Evolutionary conservation across 1,139 yeast genomes (phyloP), one percentile per base, ranked within the genome.

Genomic region (Keqinozyma sinolaborantium): DNA sequence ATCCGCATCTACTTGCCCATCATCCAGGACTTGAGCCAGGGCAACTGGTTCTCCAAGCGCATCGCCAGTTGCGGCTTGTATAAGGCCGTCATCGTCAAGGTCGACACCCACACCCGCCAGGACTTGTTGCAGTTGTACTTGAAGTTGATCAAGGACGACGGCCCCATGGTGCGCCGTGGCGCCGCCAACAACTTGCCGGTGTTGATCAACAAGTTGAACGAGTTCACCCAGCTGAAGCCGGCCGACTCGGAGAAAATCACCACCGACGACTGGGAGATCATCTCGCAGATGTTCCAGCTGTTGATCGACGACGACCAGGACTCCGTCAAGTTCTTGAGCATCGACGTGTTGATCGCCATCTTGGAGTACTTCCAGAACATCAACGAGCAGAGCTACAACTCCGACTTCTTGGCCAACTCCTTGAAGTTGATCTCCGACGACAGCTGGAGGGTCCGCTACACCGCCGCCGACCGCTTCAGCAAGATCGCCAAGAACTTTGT

Each of bases 401-500:
- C 74, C 26, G 84, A 79, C 45, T 68, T 83, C 39, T 69, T 83
- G 41, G 66, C 70, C 32, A 72, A 77, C 39, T 54, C 59, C 39
- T 70, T 83, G 40, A 77, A 79, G 44, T 72, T 94, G 44, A 81
- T 86, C 41, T 75, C 72, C 43, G 98, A 94, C 62, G 90, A 87
- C 60, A 84, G 95, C 50, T 94, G 99, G 99, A 82, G 98, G 58
- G 97, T 94, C 35, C 78, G 98, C 51, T 94, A 92, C 62, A 88
- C 95, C 77, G 95, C 95, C 16, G 97, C 97, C 16, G 97, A 90
- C 56, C 75, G 88, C 50, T 90, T 87, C 53, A 85, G 81, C 47
- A 70, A 72, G 42, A 74, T 94, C 40, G 87, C 95, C 3, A 53
- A 64, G 16, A 80, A 80, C 45, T 82, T 90, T 51, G 70, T 72